Evolutionary conservation across 2,329 filamentous ascomycete genomes (phyloP), one percentile per base, ranked within the genome.

Genomic region (Fusarium agapanthi): DNA sequence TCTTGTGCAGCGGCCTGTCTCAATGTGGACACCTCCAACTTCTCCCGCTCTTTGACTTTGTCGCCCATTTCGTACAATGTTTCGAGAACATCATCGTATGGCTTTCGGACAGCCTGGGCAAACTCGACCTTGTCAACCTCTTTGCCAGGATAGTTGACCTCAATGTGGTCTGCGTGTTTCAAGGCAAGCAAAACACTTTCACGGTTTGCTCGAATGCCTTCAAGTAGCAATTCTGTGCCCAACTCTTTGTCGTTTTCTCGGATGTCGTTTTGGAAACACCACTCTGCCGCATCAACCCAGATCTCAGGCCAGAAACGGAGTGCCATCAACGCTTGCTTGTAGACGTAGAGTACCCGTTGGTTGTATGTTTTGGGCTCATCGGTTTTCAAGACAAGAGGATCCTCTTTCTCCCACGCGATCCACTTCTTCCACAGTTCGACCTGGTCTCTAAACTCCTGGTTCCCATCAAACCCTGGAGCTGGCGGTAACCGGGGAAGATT

Each of bases 321-420:
- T 8, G 95, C 92, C 93, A 98, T 97, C 51, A 97, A 84, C 9
- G 95, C 94, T 80, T 98, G 95, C 80, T 95, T 96, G 86, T 97
- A 98, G 72, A 94, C 92, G 81, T 97, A 97, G 13, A 98, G 82
- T 45, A 98, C 89, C 44, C 96, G 91, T 73, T 92, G 88, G 74
- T 92, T 92, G 82, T 92, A 96, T 12, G 89, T 87, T 58, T 90
- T 88, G 7, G 88, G 86, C 75, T 98, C 95, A 60, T 98, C 95
- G 6, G 91, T 87, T 79, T 93, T 93, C 59, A 98, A 85, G 30
- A 97, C 93, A 7, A 99, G 86, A 3, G 94, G 95, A 78, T 99
- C 96, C 24, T 93, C 92, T 82, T 95, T 97, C 82, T 99, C 96
- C 95, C 95, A 99, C 9, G 91, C 86, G 73, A 99, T 92, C 96